Base-by-base conservation (phyloP, 73 alveolate species). In the Stentor roeselii region DNA sequence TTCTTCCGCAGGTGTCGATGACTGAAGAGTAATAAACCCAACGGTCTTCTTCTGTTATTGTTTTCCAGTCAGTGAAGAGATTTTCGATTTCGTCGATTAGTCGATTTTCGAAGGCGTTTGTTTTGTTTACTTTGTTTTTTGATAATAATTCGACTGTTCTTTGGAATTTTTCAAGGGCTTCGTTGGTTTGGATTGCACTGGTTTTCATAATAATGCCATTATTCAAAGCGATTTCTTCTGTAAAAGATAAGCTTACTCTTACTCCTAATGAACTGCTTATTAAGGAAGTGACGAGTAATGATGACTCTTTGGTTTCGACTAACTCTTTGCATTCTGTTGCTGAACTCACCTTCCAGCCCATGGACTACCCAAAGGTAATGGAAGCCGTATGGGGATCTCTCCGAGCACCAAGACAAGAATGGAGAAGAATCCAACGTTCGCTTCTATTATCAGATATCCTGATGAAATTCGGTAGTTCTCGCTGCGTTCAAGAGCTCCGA, bases 121-220 rank as follows among this genome's bases (percentile, higher is more conserved):
- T 30, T 67, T 67, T 67, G 41, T 67, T 67, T 27, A 67, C 80
- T 67, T 67, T 67, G 37, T 67, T 67, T 67, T 21, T 67, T 21
- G 11, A 40, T 2, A 67, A 32, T 21, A 67, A 11, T 34, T 30
- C 41, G 1, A 67, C 80, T 0, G 37, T 32, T 2, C 34, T 67
- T 21, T 21, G n/a, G 80, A 67, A 67, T 40, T 32, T 21, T 21
- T 67, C 80, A 27, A 67, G 14, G 37, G 50, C 80, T 67, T 67
- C 80, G 15, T n/a, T 21, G 34, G 80, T 67, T 50, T 50, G 67
- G 30, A 50, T 11, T 11, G 67, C 21, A 50, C 67, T 50, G 21
- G 67, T 6, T 21, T 50, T 21, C 30, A 11, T 50, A 11, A 50
- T 50, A 50, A 50, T 50, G 67, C 67, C 67, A 50, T 21, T 50